These are phyloP conservation scores for Vigna angularis DNA, from an alignment of 306 rosid species.

Conservation along the genomic window DNA sequence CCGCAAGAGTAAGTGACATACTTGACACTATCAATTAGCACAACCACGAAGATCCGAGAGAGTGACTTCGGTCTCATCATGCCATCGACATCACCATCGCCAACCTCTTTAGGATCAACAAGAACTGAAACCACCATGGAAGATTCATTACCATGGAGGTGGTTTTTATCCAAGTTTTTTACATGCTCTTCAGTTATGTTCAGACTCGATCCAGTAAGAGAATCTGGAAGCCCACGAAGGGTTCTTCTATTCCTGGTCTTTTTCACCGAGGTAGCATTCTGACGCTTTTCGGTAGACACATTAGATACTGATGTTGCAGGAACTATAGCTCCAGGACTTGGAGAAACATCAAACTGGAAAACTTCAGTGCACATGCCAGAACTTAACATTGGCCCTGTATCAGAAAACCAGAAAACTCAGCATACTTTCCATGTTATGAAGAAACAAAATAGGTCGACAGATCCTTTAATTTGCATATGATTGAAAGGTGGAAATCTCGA, in stretches of 20 bases:
- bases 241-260: slow-evolving; percentile 78
- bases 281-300: slow-evolving; percentile 46
- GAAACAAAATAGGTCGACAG: slow-evolving; percentile 11
- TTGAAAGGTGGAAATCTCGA: slow-evolving; percentile 3
- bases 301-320: slow-evolving; percentile 80
- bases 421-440: neutral
- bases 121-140: slow-evolving; percentile 95
- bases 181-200: slow-evolving; percentile 65
- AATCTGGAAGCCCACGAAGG: slow-evolving; percentile 68
- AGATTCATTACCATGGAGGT: slow-evolving; percentile 67
- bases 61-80: slow-evolving; percentile 77
- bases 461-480: neutral
- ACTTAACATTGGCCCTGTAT: slow-evolving; percentile 89
- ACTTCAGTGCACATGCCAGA: slow-evolving; percentile 98
- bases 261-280: slow-evolving; percentile 55
- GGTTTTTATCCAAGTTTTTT: slow-evolving; percentile 54
- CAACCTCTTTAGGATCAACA: slow-evolving; percentile 86
- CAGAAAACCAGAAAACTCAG: slow-evolving; percentile 42
- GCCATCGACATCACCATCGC: slow-evolving; percentile 62
- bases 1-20: slow-evolving; percentile 95
- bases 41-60: slow-evolving; percentile 81
- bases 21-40: slow-evolving; percentile 86
- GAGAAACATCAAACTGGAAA: slow-evolving; percentile 88
- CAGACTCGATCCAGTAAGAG: slow-evolving; percentile 57
- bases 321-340: slow-evolving; percentile 80